A percentile compares a stretch with the other conserved stretches of the same genome.
Conservation (phyloP, 1,284 basidiomycete species). For the Irpex lacteus region DNA sequence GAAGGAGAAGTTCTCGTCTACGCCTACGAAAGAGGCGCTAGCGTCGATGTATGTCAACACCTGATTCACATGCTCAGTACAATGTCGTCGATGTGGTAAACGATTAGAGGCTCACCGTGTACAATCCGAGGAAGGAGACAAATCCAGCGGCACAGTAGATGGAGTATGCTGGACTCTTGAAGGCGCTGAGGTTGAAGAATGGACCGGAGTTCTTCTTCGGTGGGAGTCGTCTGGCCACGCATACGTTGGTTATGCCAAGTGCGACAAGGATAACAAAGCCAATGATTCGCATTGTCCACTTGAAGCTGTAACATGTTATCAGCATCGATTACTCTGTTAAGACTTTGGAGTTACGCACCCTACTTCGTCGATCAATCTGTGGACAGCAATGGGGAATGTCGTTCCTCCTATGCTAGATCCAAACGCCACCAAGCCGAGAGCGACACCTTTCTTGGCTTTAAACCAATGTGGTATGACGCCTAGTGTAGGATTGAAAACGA, state of each 20-base stretch:
- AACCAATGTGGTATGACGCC: slow-evolving; percentile 46
- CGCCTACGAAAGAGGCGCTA: slow-evolving; percentile 35
- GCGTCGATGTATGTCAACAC: slow-evolving; percentile 50
- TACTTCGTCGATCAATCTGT: slow-evolving; percentile 32
- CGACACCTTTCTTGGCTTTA: slow-evolving; percentile 33
- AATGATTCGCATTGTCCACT: slow-evolving; percentile 56
- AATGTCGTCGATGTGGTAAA: neutral
- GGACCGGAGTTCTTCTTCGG: slow-evolving; percentile 13
- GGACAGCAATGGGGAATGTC: slow-evolving; percentile 37
- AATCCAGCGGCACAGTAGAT: slow-evolving; percentile 12
- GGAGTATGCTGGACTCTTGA: slow-evolving; percentile 12
- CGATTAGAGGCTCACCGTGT: slow-evolving; percentile 9
- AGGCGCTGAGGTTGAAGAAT: slow-evolving; percentile 16
- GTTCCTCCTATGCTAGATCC: slow-evolving; percentile 42
- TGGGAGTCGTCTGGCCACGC: slow-evolving; percentile 15
- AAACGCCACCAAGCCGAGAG: slow-evolving; percentile 36
- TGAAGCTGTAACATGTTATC: slow-evolving; percentile 35
- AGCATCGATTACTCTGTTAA: neutral
- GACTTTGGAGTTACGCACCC: slow-evolving; percentile 22
- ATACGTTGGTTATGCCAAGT: slow-evolving; percentile 41
- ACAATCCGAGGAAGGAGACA: slow-evolving; percentile 14
- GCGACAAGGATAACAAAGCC: slow-evolving; percentile 45
- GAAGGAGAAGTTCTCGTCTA: slow-evolving; percentile 36
- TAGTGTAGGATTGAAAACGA: slow-evolving; percentile 42
- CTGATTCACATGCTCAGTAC: slow-evolving; percentile 17